Evolutionary conservation across 192 early-diverging fungal species (phyloP), one percentile per base, ranked within the genome.

Genomic region (Mortierella antarctica): DNA sequence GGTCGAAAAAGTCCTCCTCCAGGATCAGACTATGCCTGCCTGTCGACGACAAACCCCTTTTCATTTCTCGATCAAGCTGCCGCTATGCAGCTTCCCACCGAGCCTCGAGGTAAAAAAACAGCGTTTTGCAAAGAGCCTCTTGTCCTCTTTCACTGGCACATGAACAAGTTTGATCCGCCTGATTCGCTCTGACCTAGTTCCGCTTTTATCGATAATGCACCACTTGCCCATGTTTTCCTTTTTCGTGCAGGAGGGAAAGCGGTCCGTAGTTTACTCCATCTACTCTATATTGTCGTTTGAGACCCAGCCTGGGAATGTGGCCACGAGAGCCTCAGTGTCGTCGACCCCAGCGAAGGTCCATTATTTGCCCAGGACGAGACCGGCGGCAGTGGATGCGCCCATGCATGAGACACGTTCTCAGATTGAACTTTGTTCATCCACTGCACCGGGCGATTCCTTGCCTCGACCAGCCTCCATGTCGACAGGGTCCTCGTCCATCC

Each of bases 11-110:
- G 10, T 64, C 11, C 66, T 76, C 10, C 53, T 76, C 23, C 17
- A 76, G 0, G 14, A 76, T 48, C 64, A 68, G 41, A 51, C 46
- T 9, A 20, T 76, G 14, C 52, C 65, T 6, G 41, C 53, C 1
- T 76, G 67, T 49, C 62, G 23, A 17, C 20, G 74, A 58, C 65
- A 68, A 64, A 18, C 31, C 7, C 52, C 51, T 20, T 52, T 69
- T 21, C 62, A 76, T 40, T 76, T 76, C 54, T 69, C 54, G 1
- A 69, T 76, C 48, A 76, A 76, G 47, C 48, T 76, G 44, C 74
- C 74, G 15, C 67, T 76, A 18, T 76, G 74, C 55, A 69, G 48
- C 31, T 76, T 52, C 21, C 74, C 74, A 12, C 74, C 74, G 0
- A 76, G 74, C 47, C 49, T 76, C 21, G 60, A 76, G 74, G 74